Evolutionary conservation across 768 basidiomycete species (phyloP).

Genomic region (Crassisporium funariophilum): DNA sequence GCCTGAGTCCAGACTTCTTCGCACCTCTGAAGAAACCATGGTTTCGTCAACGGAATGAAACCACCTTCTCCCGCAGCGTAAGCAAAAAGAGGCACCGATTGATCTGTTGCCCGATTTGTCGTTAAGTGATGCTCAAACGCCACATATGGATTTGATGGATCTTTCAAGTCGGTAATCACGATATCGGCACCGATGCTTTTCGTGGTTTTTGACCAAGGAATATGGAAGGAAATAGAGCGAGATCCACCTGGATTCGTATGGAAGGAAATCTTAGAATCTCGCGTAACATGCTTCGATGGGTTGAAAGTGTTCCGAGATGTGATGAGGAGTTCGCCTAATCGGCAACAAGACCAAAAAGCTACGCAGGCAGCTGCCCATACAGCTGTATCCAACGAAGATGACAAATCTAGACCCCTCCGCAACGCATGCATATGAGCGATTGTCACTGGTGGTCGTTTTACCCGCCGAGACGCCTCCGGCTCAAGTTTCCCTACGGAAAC

Average conservation of each 20-base stretch:
- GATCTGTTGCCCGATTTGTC: conserved; percentile 16
- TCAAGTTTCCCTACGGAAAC: background rate
- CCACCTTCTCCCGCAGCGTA: background rate
- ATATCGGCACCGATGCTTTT: conserved; percentile 24
- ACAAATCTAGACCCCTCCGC: background rate
- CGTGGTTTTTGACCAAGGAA: conserved; percentile 40
- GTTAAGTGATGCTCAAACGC: conserved; percentile 28
- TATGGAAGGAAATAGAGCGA: conserved; percentile 21
- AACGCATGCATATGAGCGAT: background rate
- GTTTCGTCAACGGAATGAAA: conserved; percentile 7
- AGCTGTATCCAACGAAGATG: conserved; percentile 22
- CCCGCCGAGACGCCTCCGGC: background rate
- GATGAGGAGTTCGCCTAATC: conserved; percentile 26
- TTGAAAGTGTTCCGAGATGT: conserved; percentile 9
- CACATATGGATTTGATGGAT: conserved; percentile 10
- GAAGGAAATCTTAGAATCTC: background rate
- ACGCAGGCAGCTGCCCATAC: conserved; percentile 28
- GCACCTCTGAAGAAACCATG: conserved; percentile 8
- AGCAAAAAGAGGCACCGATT: conserved; percentile 15
- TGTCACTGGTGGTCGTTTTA: background rate
- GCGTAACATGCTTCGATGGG: conserved; percentile 17
- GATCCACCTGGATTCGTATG: background rate
- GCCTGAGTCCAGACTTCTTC: conserved; percentile 8
- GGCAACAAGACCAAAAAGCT: conserved; percentile 35
- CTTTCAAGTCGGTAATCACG: conserved; percentile 15